Conservation (phyloP, 2,329 filamentous ascomycete species). For the Peltaster fructicola region DNA sequence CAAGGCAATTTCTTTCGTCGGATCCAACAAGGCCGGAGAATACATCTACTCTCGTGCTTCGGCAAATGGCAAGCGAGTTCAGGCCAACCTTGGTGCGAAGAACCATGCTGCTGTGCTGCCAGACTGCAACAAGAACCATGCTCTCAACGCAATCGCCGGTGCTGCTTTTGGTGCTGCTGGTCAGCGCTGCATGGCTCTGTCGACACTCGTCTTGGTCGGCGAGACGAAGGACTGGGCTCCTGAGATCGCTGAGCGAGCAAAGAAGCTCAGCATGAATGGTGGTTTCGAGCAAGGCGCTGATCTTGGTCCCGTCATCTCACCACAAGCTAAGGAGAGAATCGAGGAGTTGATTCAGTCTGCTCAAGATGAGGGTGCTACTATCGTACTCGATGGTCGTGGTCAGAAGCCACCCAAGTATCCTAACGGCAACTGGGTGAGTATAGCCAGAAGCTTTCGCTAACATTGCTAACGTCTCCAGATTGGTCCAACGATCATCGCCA, state of each 20-base stretch:
- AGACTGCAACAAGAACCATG: constrained; percentile 81
- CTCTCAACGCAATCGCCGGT: constrained; percentile 66
- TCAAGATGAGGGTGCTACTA: constrained; percentile 63
- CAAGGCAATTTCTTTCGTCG: constrained; percentile 76
- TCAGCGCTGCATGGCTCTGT: constrained; percentile 75
- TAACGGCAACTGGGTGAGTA: constrained; percentile 56
- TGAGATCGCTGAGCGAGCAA: constrained; percentile 61
- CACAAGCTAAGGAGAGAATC: constrained; percentile 62
- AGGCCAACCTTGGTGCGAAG: constrained; percentile 76
- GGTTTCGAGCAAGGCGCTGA: constrained; percentile 69
- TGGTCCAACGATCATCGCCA: constrained; percentile 64
- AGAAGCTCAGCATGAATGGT: constrained; percentile 55
- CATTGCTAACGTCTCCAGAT: constrained; percentile 30
- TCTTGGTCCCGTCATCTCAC: constrained; percentile 65
- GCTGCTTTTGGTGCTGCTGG: constrained; percentile 74
- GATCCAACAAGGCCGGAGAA: constrained; percentile 73
- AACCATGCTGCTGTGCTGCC: constrained; percentile 74
- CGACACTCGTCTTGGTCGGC: constrained; percentile 66
- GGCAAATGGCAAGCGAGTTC: constrained; percentile 73
- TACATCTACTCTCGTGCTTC: constrained; percentile 68
- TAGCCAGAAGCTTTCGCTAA: too few relatives aligned
- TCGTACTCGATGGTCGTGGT: constrained; percentile 65
- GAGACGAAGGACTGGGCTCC: constrained; percentile 70
- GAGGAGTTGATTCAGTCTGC: constrained; percentile 58
- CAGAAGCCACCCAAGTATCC: constrained; percentile 62